Evolutionary conservation across 371 early-diverging fungal genomes (phyloP), one percentile per base, ranked within the genome.

Genomic region (Apophysomyces variabilis): DNA sequence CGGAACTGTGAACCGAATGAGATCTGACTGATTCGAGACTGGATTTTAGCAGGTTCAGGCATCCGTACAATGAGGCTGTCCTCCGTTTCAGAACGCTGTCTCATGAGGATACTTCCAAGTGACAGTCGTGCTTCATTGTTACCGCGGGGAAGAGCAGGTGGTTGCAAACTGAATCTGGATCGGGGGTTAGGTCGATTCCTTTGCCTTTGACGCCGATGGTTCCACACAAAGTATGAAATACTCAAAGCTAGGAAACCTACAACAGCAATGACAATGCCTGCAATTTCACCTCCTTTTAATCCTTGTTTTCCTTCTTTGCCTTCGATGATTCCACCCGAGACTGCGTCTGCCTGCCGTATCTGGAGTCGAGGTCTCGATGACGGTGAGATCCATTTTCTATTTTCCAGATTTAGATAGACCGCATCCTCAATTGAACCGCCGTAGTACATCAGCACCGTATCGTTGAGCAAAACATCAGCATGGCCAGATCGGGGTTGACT

Each of bases 221-320:
- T 61, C 69, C 70, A 72, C 0, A 78, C 36, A 39, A 78, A 72
- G 41, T 75, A 71, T 26, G 68, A 74, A 11, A 67, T 67, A 37
- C 66, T 69, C 13, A 78, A 41, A 0, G 61, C 75, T 2, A 75
- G 8, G 3, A 77, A 50, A 1, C 66, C 74, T 9, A 73, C 7
- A 58, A 74, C 50, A 60, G 80, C 77, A 1, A 79, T 60, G 4
- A 76, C 69, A 43, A 82, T 71, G 1, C 80, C 84, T 8, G 71
- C 80, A 56, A 74, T 69, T 5, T 69, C 75, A 14, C 82, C 82
- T 5, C 70, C 62, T 38, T 69, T 65, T 58, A 77, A 45, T 9
- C 69, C 67, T 37, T 57, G 41, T 13, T 41, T 16, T 21, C 7
- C 38, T 54, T 58, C 38, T 37, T 63, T 38, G 41, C n/a, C 47